A percentile compares a stretch with the other conserved stretches of the same genome.
phyloP scores from a whole-genome alignment of 2,329 filamentous ascomycete species.

The Trichoderma harzianum region DNA sequence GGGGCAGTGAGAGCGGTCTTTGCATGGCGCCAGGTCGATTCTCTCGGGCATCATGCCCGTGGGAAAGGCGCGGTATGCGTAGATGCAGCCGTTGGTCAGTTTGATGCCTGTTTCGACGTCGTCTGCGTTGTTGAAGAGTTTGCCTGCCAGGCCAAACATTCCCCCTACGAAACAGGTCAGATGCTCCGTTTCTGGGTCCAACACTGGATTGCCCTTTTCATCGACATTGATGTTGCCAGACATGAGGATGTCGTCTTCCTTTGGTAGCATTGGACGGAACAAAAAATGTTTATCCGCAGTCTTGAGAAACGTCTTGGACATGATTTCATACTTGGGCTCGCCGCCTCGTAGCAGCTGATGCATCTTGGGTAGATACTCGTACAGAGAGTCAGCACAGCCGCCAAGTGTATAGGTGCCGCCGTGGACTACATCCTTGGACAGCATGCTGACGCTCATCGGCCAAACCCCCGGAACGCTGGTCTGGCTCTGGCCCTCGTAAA shows the following conservation, averaged over 20 bases:
- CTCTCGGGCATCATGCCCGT: conserved; percentile 53
- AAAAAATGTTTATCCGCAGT: conserved; percentile 55
- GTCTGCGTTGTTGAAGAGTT: conserved; percentile 38
- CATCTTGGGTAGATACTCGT: conserved; percentile 93
- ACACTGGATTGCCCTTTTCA: conserved; percentile 21
- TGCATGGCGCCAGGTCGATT: conserved; percentile 42
- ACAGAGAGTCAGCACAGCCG: conserved; percentile 49
- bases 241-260: conserved; percentile 52
- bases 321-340: conserved; percentile 50
- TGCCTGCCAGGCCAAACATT: conserved; percentile 47
- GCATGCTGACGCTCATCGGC: conserved; percentile 62
- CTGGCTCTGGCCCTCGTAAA: conserved; percentile 61
- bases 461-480: conserved; percentile 71
- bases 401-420: conserved; percentile 35
- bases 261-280: conserved; percentile 59
- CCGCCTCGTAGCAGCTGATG: conserved; percentile 59
- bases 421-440: conserved; percentile 41
- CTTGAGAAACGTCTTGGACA: conserved; percentile 56
- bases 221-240: conserved; percentile 39
- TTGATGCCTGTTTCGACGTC: conserved; percentile 44
- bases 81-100: conserved; percentile 51
- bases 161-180: conserved; percentile 52
- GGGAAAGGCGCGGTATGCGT: conserved; percentile 46
- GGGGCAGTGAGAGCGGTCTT: conserved; percentile 31
- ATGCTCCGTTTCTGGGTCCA: conserved; percentile 40